Base-by-base conservation (phyloP, 2,329 filamentous ascomycete genomes). In the Nemania sp. region DNA sequence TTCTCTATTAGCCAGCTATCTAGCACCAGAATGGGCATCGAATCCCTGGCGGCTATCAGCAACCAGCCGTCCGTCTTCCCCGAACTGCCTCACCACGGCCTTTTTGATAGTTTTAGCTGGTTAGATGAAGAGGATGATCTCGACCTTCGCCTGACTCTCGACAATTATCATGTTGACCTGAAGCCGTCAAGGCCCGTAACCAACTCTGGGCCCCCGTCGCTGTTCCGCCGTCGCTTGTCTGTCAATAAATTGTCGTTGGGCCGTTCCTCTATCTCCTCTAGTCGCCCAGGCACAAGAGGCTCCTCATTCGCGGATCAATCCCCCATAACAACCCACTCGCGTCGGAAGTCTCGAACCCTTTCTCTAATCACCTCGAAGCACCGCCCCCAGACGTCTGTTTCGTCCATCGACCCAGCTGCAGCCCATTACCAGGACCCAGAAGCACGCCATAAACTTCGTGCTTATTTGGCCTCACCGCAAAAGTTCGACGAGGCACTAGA, bases 401-500 rank as follows among this genome's bases (percentile, higher is more conserved):
- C 84, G 1, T 85, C 84, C 22, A 88, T 92, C 66, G 93, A 97
- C 74, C 86, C 90, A 4, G 85, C 87, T 38, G 92, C 93, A 3
- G 88, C 92, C 43, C 92, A 97, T 80, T 98, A 97, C 76, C 93
- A 93, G 77, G 94, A 98, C 74, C 93, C 94, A 0, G 93, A 97
- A 77, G 93, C 94, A 45, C 89, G 95, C 38, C 85, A 93, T 74
- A 97, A 97, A 80, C 84, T 98, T 22, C 90, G 94, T 13, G 89
- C 93, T 6, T 97, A 94, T 75, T 87, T 97, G 22, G 92, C 93
- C 7, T 97, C 94, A 1, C 92, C 94, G 0, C 93, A 97, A 73
- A 97, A 97, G 77, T 98, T 98, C 74, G 95, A 98, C 77, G 95
- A 98, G 80, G 94, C 93, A 1, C 88, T 98, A 60, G 93, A 97